A percentile compares a stretch with the other conserved stretches of the same genome.
Evolutionary conservation across 495 filamentous ascomycete genomes (phyloP).

Genomic region (Tricharina praecox): DNA sequence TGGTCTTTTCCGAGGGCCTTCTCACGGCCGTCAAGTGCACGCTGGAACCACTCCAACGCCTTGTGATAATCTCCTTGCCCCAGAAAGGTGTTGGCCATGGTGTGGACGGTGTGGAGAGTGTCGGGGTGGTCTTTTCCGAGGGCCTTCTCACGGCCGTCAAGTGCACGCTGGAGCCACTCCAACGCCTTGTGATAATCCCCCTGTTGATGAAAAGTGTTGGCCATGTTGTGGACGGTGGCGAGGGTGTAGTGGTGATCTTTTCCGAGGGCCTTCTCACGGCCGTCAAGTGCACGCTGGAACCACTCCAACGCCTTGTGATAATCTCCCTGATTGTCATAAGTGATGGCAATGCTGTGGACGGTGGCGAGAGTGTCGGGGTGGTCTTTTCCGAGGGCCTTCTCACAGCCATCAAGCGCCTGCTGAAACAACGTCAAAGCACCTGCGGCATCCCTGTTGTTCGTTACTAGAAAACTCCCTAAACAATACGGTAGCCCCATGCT

Average conservation of each 20-base stretch:
- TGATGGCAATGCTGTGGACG: conserved; percentile 27
- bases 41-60: conserved; percentile 18
- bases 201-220: conserved; percentile 8
- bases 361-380: conserved; percentile 31
- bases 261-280: conserved; percentile 14
- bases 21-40: conserved; percentile 18
- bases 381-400: conserved; percentile 29
- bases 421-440: conserved; percentile 5
- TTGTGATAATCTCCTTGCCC: conserved; percentile 7
- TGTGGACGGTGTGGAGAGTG: conserved; percentile 4
- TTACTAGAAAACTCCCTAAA: neutral
- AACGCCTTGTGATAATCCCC: conserved; percentile 19
- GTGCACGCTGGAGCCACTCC: conserved; percentile 13
- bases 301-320: conserved; percentile 6
- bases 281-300: conserved; percentile 3
- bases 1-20: conserved; percentile 24
- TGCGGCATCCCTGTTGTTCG: conserved; percentile 7
- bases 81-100: neutral
- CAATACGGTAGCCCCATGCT: neutral
- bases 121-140: conserved; percentile 12
- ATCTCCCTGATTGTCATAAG: conserved; percentile 1
- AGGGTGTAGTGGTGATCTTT: conserved; percentile 17
- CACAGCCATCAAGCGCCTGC: conserved; percentile 27
- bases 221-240: conserved; percentile 6
- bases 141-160: conserved; percentile 13